A percentile compares a stretch with the other conserved stretches of the same genome.
Conservation (phyloP, 176 grass and related monocot genomes). For the Stipa capillata region DNA sequence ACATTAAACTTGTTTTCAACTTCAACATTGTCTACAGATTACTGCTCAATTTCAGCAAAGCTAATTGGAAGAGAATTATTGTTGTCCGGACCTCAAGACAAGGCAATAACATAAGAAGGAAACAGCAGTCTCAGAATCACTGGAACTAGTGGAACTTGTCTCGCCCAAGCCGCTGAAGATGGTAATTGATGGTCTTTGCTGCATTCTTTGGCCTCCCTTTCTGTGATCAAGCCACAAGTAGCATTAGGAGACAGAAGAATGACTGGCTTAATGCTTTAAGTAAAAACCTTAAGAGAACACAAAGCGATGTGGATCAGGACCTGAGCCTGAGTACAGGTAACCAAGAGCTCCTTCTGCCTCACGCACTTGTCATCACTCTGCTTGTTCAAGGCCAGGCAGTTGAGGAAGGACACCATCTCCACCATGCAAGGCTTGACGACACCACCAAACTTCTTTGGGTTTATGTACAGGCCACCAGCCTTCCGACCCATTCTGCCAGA, state of each 20-base stretch:
- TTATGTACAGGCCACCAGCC: conserved; percentile 76
- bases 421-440: conserved; percentile 58
- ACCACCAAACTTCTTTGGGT: conserved; percentile 72
- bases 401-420: conserved; percentile 82
- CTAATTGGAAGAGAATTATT: neutral
- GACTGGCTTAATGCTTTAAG: neutral
- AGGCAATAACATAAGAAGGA: neutral
- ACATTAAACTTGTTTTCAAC: neutral
- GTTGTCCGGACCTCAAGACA: neutral
- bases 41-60: neutral
- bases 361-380: conserved; percentile 65
- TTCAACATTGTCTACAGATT: neutral
- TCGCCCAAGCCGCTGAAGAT: conserved; percentile 60
- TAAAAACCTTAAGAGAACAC: neutral
- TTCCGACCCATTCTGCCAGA: conserved; percentile 70
- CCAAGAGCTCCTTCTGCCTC: conserved; percentile 62
- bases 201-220: conserved; percentile 59
- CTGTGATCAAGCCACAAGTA: conserved; percentile 18
- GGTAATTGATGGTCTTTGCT: conserved; percentile 64
- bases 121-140: neutral
- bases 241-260: neutral
- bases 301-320: conserved; percentile 14
- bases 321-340: conserved; percentile 53
- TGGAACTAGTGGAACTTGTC: conserved; percentile 44
- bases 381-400: conserved; percentile 85